Evolutionary conservation across 805 yeast genomes (phyloP).

Genomic region (Lachancea kluyveri): DNA sequence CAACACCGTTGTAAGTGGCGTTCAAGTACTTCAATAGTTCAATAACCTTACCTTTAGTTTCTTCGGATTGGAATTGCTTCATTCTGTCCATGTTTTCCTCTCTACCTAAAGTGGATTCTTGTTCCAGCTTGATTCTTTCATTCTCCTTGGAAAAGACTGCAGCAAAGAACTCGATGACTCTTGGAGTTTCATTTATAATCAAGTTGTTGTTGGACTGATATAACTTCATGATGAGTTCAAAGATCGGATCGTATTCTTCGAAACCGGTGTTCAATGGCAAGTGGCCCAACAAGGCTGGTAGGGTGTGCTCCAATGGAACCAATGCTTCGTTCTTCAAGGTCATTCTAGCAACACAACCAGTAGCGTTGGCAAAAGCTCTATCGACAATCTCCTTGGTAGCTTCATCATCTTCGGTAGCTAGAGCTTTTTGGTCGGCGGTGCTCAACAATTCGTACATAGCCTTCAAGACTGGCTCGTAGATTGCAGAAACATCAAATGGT

Average conservation of each 20-base stretch:
- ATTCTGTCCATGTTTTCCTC: constrained; percentile 73
- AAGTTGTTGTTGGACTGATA: constrained; percentile 57
- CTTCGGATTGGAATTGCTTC: constrained; percentile 72
- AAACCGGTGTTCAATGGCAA: constrained; percentile 83
- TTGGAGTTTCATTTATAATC: constrained; percentile 49
- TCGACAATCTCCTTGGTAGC: constrained; percentile 73
- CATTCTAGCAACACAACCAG: constrained; percentile 96
- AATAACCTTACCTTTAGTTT: constrained; percentile 56
- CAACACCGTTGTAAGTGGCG: constrained; percentile 55
- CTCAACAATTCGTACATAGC: constrained; percentile 65
- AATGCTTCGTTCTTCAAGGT: constrained; percentile 62
- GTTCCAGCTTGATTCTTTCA: constrained; percentile 62
- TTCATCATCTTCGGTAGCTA: constrained; percentile 50
- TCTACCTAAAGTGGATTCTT: constrained; percentile 77
- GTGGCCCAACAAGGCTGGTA: constrained; percentile 67
- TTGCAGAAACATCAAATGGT: constrained; percentile 47
- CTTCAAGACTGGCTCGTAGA: constrained; percentile 63
- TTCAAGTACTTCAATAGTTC: constrained; percentile 71
- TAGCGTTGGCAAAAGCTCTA: constrained; percentile 87
- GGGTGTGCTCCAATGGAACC: constrained; percentile 71
- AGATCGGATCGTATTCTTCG: constrained; percentile 91
- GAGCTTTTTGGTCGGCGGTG: constrained; percentile 70
- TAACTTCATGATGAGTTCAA: constrained; percentile 66
- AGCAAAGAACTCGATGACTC: constrained; percentile 61
- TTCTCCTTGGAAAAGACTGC: constrained; percentile 68